A percentile compares a stretch with the other conserved stretches of the same genome.
These are phyloP conservation scores for Cyberlindnera suaveolens DNA, from an alignment of 805 yeast genomes.

Conservation along the genomic window DNA sequence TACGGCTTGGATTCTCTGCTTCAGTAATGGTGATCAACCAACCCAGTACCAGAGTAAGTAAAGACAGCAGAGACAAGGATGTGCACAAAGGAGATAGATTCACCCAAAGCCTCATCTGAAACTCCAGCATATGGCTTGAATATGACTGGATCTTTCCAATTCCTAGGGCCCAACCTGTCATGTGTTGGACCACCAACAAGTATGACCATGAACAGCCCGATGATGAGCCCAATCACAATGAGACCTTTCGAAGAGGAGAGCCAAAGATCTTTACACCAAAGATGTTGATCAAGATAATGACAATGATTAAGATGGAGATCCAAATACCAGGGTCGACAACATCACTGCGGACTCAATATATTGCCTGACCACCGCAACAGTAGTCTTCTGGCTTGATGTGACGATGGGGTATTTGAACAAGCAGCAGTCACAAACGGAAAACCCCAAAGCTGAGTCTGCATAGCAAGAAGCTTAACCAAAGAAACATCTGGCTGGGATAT, in stretches of 20 bases:
- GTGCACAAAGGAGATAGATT: constrained; percentile 54
- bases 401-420: constrained; percentile 22
- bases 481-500: constrained; percentile 57
- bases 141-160: constrained; percentile 67
- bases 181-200: constrained; percentile 76
- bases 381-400: constrained; percentile 41
- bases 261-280: constrained; percentile 46
- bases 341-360: constrained; percentile 41
- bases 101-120: constrained; percentile 34
- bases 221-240: constrained; percentile 33
- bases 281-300: constrained; percentile 42
- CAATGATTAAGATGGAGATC: constrained; percentile 38
- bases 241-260: constrained; percentile 41
- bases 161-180: constrained; percentile 68
- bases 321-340: constrained; percentile 49
- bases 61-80: constrained; percentile 62
- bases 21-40: constrained; percentile 73
- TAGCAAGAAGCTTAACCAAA: constrained; percentile 54
- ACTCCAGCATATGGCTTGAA: constrained; percentile 40
- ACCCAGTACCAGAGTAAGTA: constrained; percentile 66
- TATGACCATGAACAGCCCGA: constrained; percentile 56
- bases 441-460: constrained; percentile 23
- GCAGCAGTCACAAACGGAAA: constrained; percentile 25
- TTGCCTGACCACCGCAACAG: constrained; percentile 44
- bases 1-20: constrained; percentile 59